These are phyloP conservation scores for Penicillium atrosanguineum DNA, from an alignment of 495 filamentous ascomycete genomes.

Conservation along the genomic window DNA sequence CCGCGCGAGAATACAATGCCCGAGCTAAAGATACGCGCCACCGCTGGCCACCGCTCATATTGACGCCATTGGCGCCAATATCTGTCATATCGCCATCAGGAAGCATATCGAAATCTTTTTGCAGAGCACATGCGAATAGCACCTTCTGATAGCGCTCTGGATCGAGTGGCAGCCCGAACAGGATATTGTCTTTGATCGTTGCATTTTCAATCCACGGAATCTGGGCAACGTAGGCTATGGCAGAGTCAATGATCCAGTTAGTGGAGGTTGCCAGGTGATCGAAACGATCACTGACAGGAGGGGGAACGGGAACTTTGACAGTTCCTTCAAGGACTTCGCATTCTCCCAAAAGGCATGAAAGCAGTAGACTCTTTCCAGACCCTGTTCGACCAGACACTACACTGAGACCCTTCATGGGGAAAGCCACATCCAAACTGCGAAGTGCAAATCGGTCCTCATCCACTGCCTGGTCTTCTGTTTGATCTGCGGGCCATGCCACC, in stretches of 20 bases:
- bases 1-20: constrained; percentile 76
- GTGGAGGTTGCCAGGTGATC: constrained; percentile 22
- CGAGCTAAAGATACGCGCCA: constrained; percentile 79
- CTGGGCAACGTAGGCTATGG: constrained; percentile 75
- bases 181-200: constrained; percentile 69
- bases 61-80: constrained; percentile 79
- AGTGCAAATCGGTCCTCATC: constrained; percentile 53
- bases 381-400: constrained; percentile 58
- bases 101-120: constrained; percentile 72
- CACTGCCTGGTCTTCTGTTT: constrained; percentile 49
- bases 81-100: constrained; percentile 73
- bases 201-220: constrained; percentile 90
- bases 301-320: constrained; percentile 43
- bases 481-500: constrained; percentile 68
- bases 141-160: constrained; percentile 62
- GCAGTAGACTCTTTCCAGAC: constrained; percentile 62
- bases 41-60: constrained; percentile 78
- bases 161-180: constrained; percentile 69
- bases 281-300: constrained; percentile 22
- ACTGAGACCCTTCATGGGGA: constrained; percentile 67
- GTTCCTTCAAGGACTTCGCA: constrained; percentile 47
- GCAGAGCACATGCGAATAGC: constrained; percentile 65
- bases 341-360: constrained; percentile 62
- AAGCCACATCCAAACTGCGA: constrained; percentile 57
- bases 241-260: constrained; percentile 51